Base-by-base conservation (phyloP, 768 basidiomycete genomes). In the Amanita muscaria region DNA sequence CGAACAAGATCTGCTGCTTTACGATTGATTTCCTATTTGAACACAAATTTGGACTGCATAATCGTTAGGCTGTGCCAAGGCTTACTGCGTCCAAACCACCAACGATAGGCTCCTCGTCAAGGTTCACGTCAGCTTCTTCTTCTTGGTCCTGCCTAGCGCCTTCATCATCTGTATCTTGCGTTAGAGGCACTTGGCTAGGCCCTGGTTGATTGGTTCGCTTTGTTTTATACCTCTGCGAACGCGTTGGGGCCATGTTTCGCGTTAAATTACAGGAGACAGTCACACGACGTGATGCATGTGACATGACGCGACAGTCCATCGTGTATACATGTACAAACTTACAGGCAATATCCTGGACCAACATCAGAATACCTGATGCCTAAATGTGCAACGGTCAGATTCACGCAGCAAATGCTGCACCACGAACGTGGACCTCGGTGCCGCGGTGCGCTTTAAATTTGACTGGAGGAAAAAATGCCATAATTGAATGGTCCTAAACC, bases 1-100 rank as follows among this genome's bases (percentile, higher is more conserved):
- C 86, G 72, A 12, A 80, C 83, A 27, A 90, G 70, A 41, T 78
- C 76, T 31, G 70, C 64, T 1, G 83, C 82, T 56, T 74, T 77
- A 40, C 74, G 68, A 19, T 68, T 63, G 21, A 77, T 55, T n/a
- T 80, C 74, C 84, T 88, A 15, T 10, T 16, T 18, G 19, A 3
- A n/a, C 3, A 16, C 12, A 4, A 19, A 25, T 38, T 23, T 38
- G 8, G 24, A n/a, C 21, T 8, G 22, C n/a, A 18, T 29, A 7
- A 38, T 21, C n/a, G 5, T 21, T 24, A 30, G 44, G 7, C 14
- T 27, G n/a, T n/a, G 14, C 27, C 22, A 16, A 27, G 7, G 15
- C 44, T 30, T 16, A 46, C 44, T 15, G 27, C 27, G n/a, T 38
- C 44, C 11, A 14, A 33, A 6, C 9, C n/a, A 21, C 37, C 46